Evolutionary conservation across 345 rosid species (phyloP).

Genomic region (Salix koriyanagi): DNA sequence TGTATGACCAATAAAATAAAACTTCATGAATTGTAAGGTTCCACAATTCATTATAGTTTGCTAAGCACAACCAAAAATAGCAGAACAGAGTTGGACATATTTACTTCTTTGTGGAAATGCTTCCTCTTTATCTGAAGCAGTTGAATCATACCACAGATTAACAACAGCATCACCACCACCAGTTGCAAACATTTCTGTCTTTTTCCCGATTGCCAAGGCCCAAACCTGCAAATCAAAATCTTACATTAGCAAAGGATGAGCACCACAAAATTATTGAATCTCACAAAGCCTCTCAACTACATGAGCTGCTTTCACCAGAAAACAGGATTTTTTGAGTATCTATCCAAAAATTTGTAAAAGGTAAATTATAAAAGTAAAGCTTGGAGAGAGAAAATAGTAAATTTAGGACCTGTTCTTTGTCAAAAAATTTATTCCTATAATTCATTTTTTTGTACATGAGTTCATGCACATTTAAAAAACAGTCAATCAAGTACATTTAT

Average conservation of each 20-base stretch:
- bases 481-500: not conserved
- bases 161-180: conserved; percentile 87
- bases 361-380: not conserved
- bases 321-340: not conserved
- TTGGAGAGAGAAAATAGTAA: not conserved
- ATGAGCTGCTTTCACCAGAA: not conserved
- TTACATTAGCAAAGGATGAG: conserved; percentile 13
- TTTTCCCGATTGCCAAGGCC: conserved; percentile 93
- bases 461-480: not conserved
- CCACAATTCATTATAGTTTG: not conserved
- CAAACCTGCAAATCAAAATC: conserved; percentile 52
- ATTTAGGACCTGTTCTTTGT: not conserved
- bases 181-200: conserved; percentile 83
- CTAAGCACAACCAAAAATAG: not conserved
- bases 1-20: not conserved
- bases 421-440: not conserved
- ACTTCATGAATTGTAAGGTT: not conserved
- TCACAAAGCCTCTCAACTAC: not conserved
- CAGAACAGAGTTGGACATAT: conserved; percentile 8
- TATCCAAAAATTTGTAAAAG: not conserved
- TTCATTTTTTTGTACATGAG: too few species aligned
- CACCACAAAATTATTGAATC: not conserved
- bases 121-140: conserved; percentile 77
- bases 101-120: conserved; percentile 89
- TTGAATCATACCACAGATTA: conserved; percentile 89